Evolutionary conservation across 1,284 basidiomycete genomes (phyloP), one percentile per base, ranked within the genome.

Genomic region (Fereydounia khargensis): DNA sequence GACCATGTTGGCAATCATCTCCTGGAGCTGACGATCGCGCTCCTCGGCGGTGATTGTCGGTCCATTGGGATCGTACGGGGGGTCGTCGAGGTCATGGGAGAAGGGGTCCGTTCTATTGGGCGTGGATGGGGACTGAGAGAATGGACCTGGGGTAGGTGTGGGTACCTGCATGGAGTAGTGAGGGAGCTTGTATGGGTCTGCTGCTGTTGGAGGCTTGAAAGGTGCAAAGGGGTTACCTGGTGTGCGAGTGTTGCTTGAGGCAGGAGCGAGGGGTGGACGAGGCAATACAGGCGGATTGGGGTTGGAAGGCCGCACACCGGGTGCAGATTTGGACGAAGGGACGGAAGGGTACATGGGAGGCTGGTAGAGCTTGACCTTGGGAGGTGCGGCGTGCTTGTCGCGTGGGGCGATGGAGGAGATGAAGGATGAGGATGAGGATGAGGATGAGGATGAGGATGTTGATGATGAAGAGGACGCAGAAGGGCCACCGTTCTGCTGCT

Each of bases 1-100:
- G 33, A 65, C 70, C 48, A 73, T 62, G 39, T 59, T 55, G 38
- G 46, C 49, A 7, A 73, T 32, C 45, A 70, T 47, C 11, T 60
- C 42, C 19, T 48, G 48, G 14, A 73, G 51, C 47, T 73, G 66
- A 48, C 44, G 55, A 7, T 71, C 68, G 14, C 70, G 58, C 6
- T 70, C 64, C 1, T 43, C 45, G 0, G 59, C 47, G 23, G 59
- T 59, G 25, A 73, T 42, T 5, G 42, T 18, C 11, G 52, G 51
- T 6, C 42, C 57, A 1, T 23, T 21, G 16, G n/a, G n/a, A n/a
- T n/a, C n/a, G n/a, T n/a, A n/a, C n/a, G n/a, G n/a, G n/a, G n/a
- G n/a, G n/a, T n/a, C n/a, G n/a, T n/a, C n/a, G n/a, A n/a, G n/a
- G n/a, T n/a, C n/a, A n/a, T n/a, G n/a, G n/a, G n/a, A n/a, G n/a